A percentile compares a stretch with the other conserved stretches of the same genome.
phyloP scores from a whole-genome alignment of 768 basidiomycete genomes.

The Rhodosporidiobolus odoratus region DNA sequence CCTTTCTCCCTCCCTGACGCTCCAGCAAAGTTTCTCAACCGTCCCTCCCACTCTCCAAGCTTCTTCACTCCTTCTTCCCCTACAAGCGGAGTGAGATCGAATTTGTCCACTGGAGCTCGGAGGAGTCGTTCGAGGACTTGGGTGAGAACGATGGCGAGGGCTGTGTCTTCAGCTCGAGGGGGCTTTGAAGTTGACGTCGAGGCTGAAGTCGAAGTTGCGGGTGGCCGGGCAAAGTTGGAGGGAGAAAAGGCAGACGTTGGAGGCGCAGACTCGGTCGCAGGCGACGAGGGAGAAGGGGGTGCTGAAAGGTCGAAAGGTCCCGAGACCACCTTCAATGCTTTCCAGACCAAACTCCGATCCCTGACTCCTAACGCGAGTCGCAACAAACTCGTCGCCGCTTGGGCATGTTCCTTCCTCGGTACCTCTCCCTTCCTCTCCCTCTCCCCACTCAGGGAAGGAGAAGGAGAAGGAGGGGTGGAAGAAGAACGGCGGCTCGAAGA shows the following conservation, averaged over 20 bases:
- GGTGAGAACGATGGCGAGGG: background rate
- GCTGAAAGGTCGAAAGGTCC: background rate
- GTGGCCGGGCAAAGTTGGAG: background rate
- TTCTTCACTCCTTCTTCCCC: background rate
- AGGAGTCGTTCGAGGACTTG: background rate
- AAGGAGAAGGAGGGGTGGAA: background rate
- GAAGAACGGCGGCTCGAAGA: background rate
- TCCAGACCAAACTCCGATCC: constrained; percentile 19
- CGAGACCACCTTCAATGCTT: constrained; percentile 8
- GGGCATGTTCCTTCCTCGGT: constrained; percentile 1
- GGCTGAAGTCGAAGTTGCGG: background rate
- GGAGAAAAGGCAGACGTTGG: background rate
- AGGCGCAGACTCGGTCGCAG: background rate
- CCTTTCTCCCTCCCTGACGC: background rate
- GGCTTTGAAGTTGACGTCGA: background rate
- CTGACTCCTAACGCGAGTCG: background rate
- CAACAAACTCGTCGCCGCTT: background rate
- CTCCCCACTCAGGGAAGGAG: no score
- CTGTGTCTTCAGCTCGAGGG: background rate
- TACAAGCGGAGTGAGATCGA: background rate
- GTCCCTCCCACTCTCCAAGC: background rate
- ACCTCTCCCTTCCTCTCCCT: background rate
- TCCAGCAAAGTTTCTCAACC: background rate
- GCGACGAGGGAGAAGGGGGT: background rate
- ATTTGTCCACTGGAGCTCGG: background rate